phyloP scores from a whole-genome alignment of 208 protist species.

The Angomonas deanei region DNA sequence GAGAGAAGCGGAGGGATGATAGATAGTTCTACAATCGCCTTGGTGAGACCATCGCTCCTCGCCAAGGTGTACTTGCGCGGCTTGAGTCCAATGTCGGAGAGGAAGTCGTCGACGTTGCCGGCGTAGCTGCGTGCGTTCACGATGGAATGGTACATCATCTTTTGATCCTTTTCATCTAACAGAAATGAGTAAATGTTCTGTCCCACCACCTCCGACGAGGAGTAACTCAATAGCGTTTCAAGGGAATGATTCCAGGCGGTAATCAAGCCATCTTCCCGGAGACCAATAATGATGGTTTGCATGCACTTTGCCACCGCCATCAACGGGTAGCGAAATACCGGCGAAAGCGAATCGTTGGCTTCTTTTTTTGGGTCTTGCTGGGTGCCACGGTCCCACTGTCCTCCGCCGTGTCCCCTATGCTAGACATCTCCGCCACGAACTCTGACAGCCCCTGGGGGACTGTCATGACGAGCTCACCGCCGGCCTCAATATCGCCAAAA shows the following conservation, averaged over 20 bases:
- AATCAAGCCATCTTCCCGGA: constrained; percentile 81
- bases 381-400: background rate
- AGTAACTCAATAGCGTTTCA: constrained; percentile 58
- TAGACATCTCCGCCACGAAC: background rate
- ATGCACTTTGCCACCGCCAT: constrained; percentile 12
- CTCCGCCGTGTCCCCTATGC: background rate
- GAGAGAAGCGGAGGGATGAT: constrained; percentile 57
- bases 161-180: constrained; percentile 59
- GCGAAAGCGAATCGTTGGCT: background rate
- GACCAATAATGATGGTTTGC: constrained; percentile 39
- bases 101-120: constrained; percentile 53
- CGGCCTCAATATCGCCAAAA: constrained; percentile 24
- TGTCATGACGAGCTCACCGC: constrained; percentile 41
- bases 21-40: constrained; percentile 40
- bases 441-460: constrained; percentile 3
- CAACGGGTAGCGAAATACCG: constrained; percentile 47
- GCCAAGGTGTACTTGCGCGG: constrained; percentile 50
- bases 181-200: constrained; percentile 84
- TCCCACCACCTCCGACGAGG: constrained; percentile 55
- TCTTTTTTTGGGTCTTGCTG: background rate
- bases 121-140: constrained; percentile 50
- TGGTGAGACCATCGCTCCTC: constrained; percentile 74
- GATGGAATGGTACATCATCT: constrained; percentile 58
- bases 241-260: constrained; percentile 68
- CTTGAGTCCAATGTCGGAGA: background rate